Evolutionary conservation across 2,329 filamentous ascomycete genomes (phyloP).

Genomic region (Verticillium dahliae): DNA sequence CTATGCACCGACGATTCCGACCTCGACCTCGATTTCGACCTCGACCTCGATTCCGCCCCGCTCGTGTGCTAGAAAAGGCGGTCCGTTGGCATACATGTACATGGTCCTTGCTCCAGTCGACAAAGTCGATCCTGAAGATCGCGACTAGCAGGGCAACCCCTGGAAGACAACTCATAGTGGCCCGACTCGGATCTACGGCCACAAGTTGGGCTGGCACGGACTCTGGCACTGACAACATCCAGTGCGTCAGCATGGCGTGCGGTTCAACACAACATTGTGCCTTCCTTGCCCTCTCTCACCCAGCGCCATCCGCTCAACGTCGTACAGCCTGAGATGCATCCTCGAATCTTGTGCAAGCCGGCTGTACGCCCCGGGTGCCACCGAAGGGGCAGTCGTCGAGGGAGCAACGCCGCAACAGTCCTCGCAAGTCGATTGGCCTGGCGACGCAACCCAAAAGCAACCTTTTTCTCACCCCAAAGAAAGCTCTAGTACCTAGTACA

Average conservation of each 20-base stretch:
- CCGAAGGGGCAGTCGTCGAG: background rate
- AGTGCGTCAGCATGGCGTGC: background rate
- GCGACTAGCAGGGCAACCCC: background rate
- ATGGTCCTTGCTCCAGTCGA: background rate
- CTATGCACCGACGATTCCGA: background rate
- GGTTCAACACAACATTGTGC: background rate
- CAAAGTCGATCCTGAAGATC: background rate
- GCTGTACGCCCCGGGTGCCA: constrained; percentile 6
- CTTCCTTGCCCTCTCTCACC: background rate
- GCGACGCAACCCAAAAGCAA: background rate
- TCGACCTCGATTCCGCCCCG: background rate
- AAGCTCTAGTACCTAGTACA: background rate
- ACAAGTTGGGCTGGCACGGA: background rate
- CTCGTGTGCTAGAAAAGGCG: background rate
- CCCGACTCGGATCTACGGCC: background rate
- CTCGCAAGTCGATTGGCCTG: background rate
- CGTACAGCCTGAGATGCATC: background rate
- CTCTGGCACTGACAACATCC: too few relatives aligned
- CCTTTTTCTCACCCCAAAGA: background rate
- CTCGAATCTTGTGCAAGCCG: constrained; percentile 1
- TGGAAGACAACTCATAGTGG: background rate
- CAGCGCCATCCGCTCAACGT: background rate
- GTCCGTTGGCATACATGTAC: background rate
- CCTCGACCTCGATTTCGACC: too few relatives aligned
- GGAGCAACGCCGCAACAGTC: background rate